These are phyloP conservation scores for Fusarium pseudograminearum DNA, from an alignment of 2,329 filamentous ascomycete species.

Conservation along the genomic window DNA sequence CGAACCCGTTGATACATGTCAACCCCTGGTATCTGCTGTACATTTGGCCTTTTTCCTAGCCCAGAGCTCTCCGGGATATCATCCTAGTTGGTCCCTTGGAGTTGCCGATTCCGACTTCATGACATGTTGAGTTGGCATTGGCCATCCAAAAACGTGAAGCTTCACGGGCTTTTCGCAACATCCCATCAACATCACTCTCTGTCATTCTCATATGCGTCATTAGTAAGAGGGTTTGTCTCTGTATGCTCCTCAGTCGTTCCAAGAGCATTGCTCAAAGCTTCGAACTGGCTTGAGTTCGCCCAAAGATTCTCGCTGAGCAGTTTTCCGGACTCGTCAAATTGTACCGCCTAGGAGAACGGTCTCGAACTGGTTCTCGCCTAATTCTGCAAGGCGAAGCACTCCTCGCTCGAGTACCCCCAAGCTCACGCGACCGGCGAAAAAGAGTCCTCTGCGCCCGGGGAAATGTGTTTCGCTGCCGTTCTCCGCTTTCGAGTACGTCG, in stretches of 20 bases:
- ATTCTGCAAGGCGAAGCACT: conserved; percentile 21
- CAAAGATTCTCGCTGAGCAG: background rate
- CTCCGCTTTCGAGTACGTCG: conserved; percentile 20
- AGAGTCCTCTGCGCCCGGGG: conserved; percentile 14
- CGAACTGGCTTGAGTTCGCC: background rate
- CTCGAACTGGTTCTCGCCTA: background rate
- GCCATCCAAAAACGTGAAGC: conserved; percentile 13
- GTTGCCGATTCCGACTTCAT: background rate
- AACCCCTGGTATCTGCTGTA: background rate
- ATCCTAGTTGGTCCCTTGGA: background rate
- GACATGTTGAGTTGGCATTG: background rate
- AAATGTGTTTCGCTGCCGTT: conserved; percentile 7
- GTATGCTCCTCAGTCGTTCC: background rate
- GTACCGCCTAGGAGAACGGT: conserved; percentile 6
- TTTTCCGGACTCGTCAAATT: background rate
- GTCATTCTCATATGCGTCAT: background rate
- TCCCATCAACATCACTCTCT: background rate
- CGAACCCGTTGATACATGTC: background rate
- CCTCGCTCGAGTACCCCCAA: conserved; percentile 1
- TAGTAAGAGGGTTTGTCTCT: no score
- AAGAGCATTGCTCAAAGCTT: background rate
- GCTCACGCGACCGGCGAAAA: background rate
- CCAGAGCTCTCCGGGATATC: background rate
- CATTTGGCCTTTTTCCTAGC: background rate
- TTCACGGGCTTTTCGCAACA: background rate